Percentiles rank a stretch among this genome's conserved stretches.
These are phyloP conservation scores for Grosmannia serpens DNA, from an alignment of 2,329 filamentous ascomycete genomes.

Conservation along the genomic window DNA sequence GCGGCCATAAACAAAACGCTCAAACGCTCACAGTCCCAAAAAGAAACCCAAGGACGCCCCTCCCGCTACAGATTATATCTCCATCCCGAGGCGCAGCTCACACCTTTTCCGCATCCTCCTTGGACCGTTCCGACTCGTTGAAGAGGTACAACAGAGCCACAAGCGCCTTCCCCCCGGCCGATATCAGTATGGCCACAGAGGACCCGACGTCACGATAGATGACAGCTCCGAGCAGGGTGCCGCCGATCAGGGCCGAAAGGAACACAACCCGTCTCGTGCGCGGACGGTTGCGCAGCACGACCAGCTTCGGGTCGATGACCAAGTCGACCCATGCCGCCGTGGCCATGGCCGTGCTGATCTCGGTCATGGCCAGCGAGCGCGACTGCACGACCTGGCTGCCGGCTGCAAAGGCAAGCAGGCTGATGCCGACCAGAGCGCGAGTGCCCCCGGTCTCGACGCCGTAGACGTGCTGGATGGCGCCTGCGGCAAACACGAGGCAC, in stretches of 20 bases:
- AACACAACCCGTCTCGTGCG: slow-evolving; percentile 40
- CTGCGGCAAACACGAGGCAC: slow-evolving; percentile 39
- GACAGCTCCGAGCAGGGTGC: slow-evolving; percentile 39
- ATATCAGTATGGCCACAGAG: slow-evolving; percentile 29
- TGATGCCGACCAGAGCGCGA: slow-evolving; percentile 32
- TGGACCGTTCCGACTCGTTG: slow-evolving; percentile 23
- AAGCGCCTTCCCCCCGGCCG: slow-evolving; percentile 31
- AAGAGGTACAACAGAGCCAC: slow-evolving; percentile 34
- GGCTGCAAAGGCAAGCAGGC: slow-evolving; percentile 40
- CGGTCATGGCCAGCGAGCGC: slow-evolving; percentile 41
- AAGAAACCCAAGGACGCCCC: not conserved
- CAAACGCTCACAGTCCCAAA: not conserved
- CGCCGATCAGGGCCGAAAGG: slow-evolving; percentile 32
- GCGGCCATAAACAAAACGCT: not conserved
- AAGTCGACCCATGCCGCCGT: slow-evolving; percentile 52
- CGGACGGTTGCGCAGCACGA: slow-evolving; percentile 32
- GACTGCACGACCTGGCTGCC: slow-evolving; percentile 49
- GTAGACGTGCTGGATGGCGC: slow-evolving; percentile 32
- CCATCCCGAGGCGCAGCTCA: not conserved
- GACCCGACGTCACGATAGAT: slow-evolving; percentile 33
- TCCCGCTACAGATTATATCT: not conserved
- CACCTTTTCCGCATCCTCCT: slow-evolving; percentile 3
- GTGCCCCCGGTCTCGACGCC: slow-evolving; percentile 24
- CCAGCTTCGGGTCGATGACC: slow-evolving; percentile 40
- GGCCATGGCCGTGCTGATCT: slow-evolving; percentile 54